Evolutionary conservation across 768 basidiomycete species (phyloP).

Genomic region (Mycena haematopus): DNA sequence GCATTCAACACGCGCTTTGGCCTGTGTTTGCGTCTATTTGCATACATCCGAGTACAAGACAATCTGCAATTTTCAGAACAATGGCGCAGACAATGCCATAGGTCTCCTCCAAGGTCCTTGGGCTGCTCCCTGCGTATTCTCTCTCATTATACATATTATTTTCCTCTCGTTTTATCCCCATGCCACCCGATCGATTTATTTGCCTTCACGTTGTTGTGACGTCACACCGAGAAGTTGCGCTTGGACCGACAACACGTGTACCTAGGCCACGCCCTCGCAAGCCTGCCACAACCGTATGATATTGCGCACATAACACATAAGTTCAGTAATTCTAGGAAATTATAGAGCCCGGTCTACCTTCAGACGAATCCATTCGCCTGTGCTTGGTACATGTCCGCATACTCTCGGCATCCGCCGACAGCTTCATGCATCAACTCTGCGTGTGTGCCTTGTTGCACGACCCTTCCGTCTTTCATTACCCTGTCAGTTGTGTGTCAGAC

Average conservation of each 20-base stretch:
- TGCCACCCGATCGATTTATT: constrained; percentile 9
- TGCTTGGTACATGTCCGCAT: constrained; percentile 45
- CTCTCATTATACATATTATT: not conserved
- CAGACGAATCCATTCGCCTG: constrained; percentile 39
- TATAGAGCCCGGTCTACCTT: not conserved
- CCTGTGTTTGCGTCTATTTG: constrained; percentile 31
- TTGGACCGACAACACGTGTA: not conserved
- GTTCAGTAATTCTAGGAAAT: no score
- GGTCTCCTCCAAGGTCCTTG: not conserved
- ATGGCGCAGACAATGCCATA: constrained; percentile 1
- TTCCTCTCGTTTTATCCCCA: not conserved
- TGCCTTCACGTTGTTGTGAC: not conserved
- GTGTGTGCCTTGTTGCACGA: constrained; percentile 51
- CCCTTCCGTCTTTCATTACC: constrained; percentile 50
- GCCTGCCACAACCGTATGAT: not conserved
- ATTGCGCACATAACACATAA: constrained; percentile 7
- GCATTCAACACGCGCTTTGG: constrained; percentile 25
- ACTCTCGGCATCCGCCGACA: constrained; percentile 39
- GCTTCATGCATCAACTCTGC: constrained; percentile 40
- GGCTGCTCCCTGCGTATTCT: not conserved
- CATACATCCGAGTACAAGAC: no score
- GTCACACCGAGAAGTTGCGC: not conserved
- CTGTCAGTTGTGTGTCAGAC: constrained; percentile 32
- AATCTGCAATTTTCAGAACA: not conserved
- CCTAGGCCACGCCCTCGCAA: no score